These are phyloP conservation scores for Ceratocystis variospora DNA, from an alignment of 2,329 filamentous ascomycete species.

Conservation along the genomic window DNA sequence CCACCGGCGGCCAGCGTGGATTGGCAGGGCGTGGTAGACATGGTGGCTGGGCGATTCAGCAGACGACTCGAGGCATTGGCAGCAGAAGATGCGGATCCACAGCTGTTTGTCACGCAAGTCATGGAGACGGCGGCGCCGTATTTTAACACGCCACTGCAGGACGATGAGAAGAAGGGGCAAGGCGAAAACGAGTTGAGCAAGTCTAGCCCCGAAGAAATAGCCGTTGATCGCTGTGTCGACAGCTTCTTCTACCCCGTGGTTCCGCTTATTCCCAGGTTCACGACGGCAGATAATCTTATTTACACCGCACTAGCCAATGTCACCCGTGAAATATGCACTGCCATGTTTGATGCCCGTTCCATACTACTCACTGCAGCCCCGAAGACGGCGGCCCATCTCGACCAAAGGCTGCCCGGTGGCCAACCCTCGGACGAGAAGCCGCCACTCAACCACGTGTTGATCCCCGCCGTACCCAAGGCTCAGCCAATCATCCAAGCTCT, in stretches of 20 bases:
- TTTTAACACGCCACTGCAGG: slow-evolving; percentile 29
- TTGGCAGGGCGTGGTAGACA: slow-evolving; percentile 56
- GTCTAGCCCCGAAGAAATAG: slow-evolving; percentile 22
- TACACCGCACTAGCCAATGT: slow-evolving; percentile 31
- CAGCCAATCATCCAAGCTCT: slow-evolving; percentile 25
- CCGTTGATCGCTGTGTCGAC: slow-evolving; percentile 32
- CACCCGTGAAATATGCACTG: slow-evolving; percentile 29
- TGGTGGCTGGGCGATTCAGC: slow-evolving; percentile 50
- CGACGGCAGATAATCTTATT: slow-evolving; percentile 33
- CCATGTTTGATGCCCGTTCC: slow-evolving; percentile 22
- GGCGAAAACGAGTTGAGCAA: not conserved
- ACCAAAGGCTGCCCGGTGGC: not conserved
- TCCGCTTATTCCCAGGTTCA: slow-evolving; percentile 24
- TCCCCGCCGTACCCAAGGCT: slow-evolving; percentile 14
- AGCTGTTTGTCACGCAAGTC: slow-evolving; percentile 27
- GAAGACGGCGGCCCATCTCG: not conserved
- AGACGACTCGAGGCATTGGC: slow-evolving; percentile 36
- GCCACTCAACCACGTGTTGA: slow-evolving; percentile 8
- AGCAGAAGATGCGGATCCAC: slow-evolving; percentile 22
- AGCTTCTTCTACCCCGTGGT: slow-evolving; percentile 30
- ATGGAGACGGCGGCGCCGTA: slow-evolving; percentile 31
- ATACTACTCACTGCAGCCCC: slow-evolving; percentile 10
- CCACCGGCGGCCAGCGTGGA: slow-evolving; percentile 28
- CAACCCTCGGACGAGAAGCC: not conserved
- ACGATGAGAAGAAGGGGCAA: slow-evolving; percentile 21